phyloP scores from a whole-genome alignment of 2,329 filamentous ascomycete genomes.

The Hymenoscyphus occultus region DNA sequence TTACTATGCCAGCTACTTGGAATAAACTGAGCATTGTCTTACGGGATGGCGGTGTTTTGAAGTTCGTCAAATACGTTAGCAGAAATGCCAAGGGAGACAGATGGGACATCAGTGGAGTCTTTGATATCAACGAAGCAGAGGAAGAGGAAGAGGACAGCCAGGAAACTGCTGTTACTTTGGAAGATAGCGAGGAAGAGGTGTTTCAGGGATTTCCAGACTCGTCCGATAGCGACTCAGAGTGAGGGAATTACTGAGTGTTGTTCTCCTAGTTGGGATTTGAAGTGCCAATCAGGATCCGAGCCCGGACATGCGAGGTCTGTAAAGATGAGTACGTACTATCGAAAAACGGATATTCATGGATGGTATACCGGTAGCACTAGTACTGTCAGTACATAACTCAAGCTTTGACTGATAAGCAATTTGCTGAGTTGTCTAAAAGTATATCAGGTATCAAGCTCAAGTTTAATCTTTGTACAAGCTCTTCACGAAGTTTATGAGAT shows the following conservation, averaged over 20 bases:
- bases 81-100: slow-evolving; percentile 78
- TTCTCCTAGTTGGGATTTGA: not conserved
- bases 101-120: slow-evolving; percentile 83
- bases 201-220: slow-evolving; percentile 55
- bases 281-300: not conserved
- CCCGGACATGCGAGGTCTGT: not conserved
- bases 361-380: too few species aligned
- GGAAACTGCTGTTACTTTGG: slow-evolving; percentile 38
- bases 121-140: slow-evolving; percentile 62
- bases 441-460: not conserved
- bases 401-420: not conserved
- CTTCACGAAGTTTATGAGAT: not conserved
- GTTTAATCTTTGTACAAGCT: not conserved
- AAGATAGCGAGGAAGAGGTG: slow-evolving; percentile 50
- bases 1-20: slow-evolving; percentile 71
- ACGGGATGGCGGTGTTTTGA: slow-evolving; percentile 78
- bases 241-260: too few species aligned
- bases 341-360: not conserved
- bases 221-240: slow-evolving; percentile 35
- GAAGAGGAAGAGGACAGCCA: slow-evolving; percentile 40
- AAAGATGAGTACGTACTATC: not conserved
- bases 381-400: not conserved
- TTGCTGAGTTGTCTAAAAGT: not conserved
- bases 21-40: slow-evolving; percentile 90
- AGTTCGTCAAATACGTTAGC: slow-evolving; percentile 97